Evolutionary conservation across 1,284 basidiomycete species (phyloP), one percentile per base, ranked within the genome.

Genomic region (Xanthoconium separans): DNA sequence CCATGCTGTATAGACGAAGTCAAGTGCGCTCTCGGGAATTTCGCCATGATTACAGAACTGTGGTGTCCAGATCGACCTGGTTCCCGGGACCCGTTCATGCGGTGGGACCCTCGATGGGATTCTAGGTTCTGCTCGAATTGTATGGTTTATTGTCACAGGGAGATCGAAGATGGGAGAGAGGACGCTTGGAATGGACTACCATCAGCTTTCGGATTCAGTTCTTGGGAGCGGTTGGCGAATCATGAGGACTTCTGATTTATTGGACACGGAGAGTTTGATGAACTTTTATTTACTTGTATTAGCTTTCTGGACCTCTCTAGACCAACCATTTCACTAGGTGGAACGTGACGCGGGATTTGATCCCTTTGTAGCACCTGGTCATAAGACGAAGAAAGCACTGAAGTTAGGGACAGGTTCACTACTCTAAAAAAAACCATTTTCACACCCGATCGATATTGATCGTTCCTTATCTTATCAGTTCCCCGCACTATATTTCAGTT

Each of bases 101-200:
- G 54, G 7, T 65, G 64, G 64, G 56, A 66, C 29, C 50, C 62
- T 8, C 43, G 48, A 29, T 65, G 64, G 64, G 61, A 65, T 44
- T n/a, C 49, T 4, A 52, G 65, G 43, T 68, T 65, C 27, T 65
- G 64, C 41, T 29, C 49, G n/a, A 50, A 48, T 11, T 65, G 64
- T 31, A 55, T 53, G 53, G 29, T 63, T 24, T 57, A 60, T 47
- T 66, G 61, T 51, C 61, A 68, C 4, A 48, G 63, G 47, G 61
- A 65, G 50, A 64, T 62, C 10, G 56, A 65, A 34, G 64, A 64
- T 13, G 63, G 56, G 27, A 64, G 63, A 44, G 62, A 68, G 36
- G 61, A 68, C 11, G 63, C 64, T 39, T 65, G 65, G 63, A 22
- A 46, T 18, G 53, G 33, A 6, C 34, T 65, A 3, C 63, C 63